Percentiles rank a stretch among this genome's conserved stretches.
These are phyloP conservation scores for Alternaria incomplexa DNA, from an alignment of 2,329 filamentous ascomycete genomes.

Conservation along the genomic window DNA sequence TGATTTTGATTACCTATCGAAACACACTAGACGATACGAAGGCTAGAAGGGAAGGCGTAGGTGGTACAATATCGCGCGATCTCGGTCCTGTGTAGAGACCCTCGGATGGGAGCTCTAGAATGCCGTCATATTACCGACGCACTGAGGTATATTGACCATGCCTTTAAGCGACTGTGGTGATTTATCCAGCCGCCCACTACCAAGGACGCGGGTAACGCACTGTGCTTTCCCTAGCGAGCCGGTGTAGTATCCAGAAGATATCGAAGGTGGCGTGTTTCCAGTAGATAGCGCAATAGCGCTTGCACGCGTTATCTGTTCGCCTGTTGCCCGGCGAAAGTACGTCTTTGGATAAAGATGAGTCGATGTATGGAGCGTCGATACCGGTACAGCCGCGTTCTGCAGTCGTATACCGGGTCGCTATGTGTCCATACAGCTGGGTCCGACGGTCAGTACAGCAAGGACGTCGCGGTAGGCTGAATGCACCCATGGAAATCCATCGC, in stretches of 20 bases:
- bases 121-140: conserved; percentile 9
- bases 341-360: conserved; percentile 11
- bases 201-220: conserved; percentile 9
- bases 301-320: background rate
- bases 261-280: conserved; percentile 16
- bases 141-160: conserved; percentile 13
- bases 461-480: conserved; percentile 32
- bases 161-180: conserved; percentile 2
- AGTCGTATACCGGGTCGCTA: conserved; percentile 30
- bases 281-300: conserved; percentile 4
- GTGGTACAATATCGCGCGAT: background rate
- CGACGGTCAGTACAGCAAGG: conserved; percentile 23
- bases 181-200: conserved; percentile 33
- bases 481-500: conserved; percentile 30
- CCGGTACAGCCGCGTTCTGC: conserved; percentile 23
- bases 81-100: background rate
- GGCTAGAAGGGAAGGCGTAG: conserved; percentile 1
- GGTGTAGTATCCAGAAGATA: conserved; percentile 9
- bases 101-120: conserved; percentile 2
- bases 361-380: background rate
- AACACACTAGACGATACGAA: background rate
- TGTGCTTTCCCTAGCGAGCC: conserved; percentile 11
- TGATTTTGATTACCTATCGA: background rate
- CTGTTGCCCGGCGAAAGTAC: conserved; percentile 6
- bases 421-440: conserved; percentile 29